phyloP scores from a whole-genome alignment of 2,329 filamentous ascomycete species.

The Microsporum canis region DNA sequence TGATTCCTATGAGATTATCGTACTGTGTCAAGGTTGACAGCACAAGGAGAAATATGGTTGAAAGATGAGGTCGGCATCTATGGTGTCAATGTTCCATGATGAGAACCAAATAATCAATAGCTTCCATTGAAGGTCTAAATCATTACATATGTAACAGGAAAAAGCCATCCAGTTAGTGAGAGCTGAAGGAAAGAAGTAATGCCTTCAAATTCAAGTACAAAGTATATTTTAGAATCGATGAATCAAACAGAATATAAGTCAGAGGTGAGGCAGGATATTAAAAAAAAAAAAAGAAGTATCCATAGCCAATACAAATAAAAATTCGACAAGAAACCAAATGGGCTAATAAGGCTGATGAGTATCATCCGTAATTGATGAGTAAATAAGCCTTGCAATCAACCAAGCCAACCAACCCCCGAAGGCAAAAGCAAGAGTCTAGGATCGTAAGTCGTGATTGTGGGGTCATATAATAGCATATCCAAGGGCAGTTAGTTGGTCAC shows the following conservation, averaged over 20 bases:
- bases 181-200: background rate
- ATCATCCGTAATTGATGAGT: background rate
- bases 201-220: background rate
- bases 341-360: background rate
- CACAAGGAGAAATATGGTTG: no score
- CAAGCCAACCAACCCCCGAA: background rate
- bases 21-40: no score
- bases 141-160: background rate
- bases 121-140: background rate
- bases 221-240: background rate
- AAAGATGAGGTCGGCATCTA: no score
- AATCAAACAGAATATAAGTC: background rate
- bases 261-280: background rate
- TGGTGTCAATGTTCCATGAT: no score
- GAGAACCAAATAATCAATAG: background rate
- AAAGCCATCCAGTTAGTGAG: background rate
- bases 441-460: background rate
- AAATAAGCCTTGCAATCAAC: background rate
- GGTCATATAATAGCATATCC: conserved; percentile 1
- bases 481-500: background rate
- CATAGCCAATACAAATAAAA: background rate
- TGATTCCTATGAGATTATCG: no score
- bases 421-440: conserved; percentile 2
- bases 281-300: background rate
- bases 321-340: background rate